Evolutionary conservation across 345 rosid species (phyloP), one percentile per base, ranked within the genome.

Genomic region (Rhizophora apiculata): DNA sequence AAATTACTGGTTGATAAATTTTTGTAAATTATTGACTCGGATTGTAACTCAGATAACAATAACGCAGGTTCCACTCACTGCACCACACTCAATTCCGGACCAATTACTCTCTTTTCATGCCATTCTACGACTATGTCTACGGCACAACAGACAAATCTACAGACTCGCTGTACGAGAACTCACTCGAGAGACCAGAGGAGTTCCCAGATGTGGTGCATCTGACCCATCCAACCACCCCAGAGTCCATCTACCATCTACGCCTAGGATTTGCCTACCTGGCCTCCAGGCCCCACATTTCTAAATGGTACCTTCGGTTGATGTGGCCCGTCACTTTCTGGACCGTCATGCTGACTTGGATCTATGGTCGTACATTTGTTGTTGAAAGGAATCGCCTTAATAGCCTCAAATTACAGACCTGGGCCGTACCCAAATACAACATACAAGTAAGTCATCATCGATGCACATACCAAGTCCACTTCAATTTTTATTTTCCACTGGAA

Each of bases 351-450:
- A 82, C 87, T 27, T 79, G 89, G 85, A 66, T 85, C 32, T 84
- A 76, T 11, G 82, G 84, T 15, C 84, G 78, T 16, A 62, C 82
- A 10, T n/a, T 82, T 73, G 76, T 88, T 2, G 72, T 83, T 8
- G 93, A 93, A 72, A 81, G 88, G 73, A 82, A 85, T 65, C 76
- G 71, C 6, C 75, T 90, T 31, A 36, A 81, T 39, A 77, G 83
- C 21, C 76, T 84, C 75, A 81, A 57, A 21, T 57, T 85, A 36
- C 96, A 93, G 49, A 81, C 96, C 22, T 87, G 98, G 98, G 86
- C 80, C 37, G 70, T 90, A 29, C 90, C 96, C 3, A 88, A 80
- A 72, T 90, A 85, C 77, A 85, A 62, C 20, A 22, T 82, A 11
- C 96, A 90, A 71, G 98, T 89, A 72, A 52, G 74, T 26, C 24